These are phyloP conservation scores for Neurospora hispaniola DNA, from an alignment of 495 filamentous ascomycete genomes.

Conservation along the genomic window DNA sequence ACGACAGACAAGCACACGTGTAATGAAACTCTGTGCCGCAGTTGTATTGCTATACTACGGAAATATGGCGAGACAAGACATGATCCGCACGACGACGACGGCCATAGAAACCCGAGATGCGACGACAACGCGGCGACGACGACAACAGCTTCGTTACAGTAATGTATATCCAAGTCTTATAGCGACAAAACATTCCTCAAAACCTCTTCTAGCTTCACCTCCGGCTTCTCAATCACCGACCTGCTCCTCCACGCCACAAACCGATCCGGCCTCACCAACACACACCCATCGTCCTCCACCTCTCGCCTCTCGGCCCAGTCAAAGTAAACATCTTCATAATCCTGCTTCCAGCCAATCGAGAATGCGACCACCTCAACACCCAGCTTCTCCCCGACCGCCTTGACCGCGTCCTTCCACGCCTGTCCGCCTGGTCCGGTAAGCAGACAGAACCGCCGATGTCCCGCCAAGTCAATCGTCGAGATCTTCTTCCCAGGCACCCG, in stretches of 20 bases:
- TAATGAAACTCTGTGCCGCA: not conserved
- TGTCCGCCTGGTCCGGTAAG: constrained; percentile 28
- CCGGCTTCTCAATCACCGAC: constrained; percentile 12
- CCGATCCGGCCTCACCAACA: constrained; percentile 33
- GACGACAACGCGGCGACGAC: not conserved
- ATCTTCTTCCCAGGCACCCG: constrained; percentile 15
- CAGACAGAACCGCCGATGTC: constrained; percentile 25
- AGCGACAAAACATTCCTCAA: constrained; percentile 13
- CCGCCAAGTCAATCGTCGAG: constrained; percentile 31
- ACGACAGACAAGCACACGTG: not conserved
- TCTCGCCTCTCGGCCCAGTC: constrained; percentile 26
- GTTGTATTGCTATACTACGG: not conserved
- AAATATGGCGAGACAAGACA: not conserved
- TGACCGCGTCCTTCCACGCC: constrained; percentile 22
- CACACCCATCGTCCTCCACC: constrained; percentile 29
- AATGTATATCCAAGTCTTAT: not conserved
- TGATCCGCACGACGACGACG: not conserved
- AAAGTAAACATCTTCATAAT: constrained; percentile 31
- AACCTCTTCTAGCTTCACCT: constrained; percentile 15
- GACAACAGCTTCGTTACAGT: not conserved
- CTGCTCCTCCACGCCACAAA: constrained; percentile 33
- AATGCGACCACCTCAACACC: constrained; percentile 21
- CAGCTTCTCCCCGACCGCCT: constrained; percentile 7
- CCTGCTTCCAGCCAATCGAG: constrained; percentile 28
- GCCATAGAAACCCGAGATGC: not conserved